Evolutionary conservation across 2,329 filamentous ascomycete species (phyloP).

Genomic region (Ilyonectria robusta): DNA sequence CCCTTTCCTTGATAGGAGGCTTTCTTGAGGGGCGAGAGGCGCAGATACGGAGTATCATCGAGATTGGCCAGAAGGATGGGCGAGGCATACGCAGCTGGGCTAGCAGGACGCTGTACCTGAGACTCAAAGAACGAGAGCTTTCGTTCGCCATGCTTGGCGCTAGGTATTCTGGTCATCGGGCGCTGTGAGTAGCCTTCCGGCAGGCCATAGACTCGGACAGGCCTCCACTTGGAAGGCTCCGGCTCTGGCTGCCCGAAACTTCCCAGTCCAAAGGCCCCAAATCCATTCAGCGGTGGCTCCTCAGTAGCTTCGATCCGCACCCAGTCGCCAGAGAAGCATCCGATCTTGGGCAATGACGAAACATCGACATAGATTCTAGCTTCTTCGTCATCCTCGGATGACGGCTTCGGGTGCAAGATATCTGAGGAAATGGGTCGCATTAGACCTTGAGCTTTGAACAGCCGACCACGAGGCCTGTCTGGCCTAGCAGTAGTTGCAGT

Average conservation of each 20-base stretch:
- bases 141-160: slow-evolving; percentile 66
- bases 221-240: slow-evolving; percentile 79
- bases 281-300: slow-evolving; percentile 78
- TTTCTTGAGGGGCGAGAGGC: slow-evolving; percentile 79
- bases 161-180: slow-evolving; percentile 72
- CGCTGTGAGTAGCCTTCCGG: slow-evolving; percentile 80
- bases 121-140: slow-evolving; percentile 76
- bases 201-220: slow-evolving; percentile 89
- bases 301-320: slow-evolving; percentile 85
- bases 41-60: slow-evolving; percentile 82
- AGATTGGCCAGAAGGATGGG: slow-evolving; percentile 91
- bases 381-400: slow-evolving; percentile 84
- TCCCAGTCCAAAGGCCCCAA: slow-evolving; percentile 77
- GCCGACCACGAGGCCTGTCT: slow-evolving; percentile 79
- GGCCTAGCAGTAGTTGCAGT: slow-evolving; percentile 86
- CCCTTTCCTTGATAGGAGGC: slow-evolving; percentile 64
- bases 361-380: slow-evolving; percentile 93
- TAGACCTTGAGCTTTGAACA: slow-evolving; percentile 88
- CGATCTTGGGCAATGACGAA: slow-evolving; percentile 86
- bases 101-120: slow-evolving; percentile 73
- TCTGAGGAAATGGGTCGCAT: slow-evolving; percentile 80
- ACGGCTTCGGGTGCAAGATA: slow-evolving; percentile 86
- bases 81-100: slow-evolving; percentile 80
- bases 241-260: slow-evolving; percentile 69
- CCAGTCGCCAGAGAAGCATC: slow-evolving; percentile 98